Evolutionary conservation across 1,139 yeast genomes (phyloP).

Genomic region (Magnusiomyces sp.): DNA sequence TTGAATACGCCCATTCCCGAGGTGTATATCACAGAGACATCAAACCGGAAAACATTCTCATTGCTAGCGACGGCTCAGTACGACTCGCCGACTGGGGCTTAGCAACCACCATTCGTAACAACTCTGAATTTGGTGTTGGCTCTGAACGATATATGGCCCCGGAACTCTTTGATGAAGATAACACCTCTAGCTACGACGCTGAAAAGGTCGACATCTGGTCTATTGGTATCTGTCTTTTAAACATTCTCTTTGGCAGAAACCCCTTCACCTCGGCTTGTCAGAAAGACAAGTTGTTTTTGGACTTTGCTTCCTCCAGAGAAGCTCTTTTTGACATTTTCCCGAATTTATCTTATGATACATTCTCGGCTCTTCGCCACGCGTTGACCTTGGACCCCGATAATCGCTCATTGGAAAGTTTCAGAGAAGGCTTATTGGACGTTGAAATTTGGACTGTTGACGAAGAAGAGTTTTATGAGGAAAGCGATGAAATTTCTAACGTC

Average conservation of each 20-base stretch:
- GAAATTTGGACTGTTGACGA: conserved; percentile 79
- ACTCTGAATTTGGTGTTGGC: conserved; percentile 84
- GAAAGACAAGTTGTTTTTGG: conserved; percentile 76
- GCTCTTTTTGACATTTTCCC: conserved; percentile 89
- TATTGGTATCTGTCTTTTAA: conserved; percentile 75
- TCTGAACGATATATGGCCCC: conserved; percentile 98
- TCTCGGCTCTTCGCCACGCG: conserved; percentile 68
- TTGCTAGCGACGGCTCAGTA: conserved; percentile 58
- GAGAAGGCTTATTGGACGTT: conserved; percentile 49
- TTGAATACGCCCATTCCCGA: conserved; percentile 64
- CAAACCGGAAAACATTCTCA: conserved; percentile 81
- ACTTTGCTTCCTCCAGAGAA: conserved; percentile 82
- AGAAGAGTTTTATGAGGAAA: conserved; percentile 47
- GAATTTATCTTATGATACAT: conserved; percentile 78
- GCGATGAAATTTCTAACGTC: conserved; percentile 20
- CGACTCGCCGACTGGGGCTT: conserved; percentile 90
- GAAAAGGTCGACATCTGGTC: conserved; percentile 92
- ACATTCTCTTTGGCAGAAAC: conserved; percentile 80
- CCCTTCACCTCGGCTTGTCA: conserved; percentile 80
- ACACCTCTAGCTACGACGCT: conserved; percentile 64
- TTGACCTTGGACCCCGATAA: conserved; percentile 83
- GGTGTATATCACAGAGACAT: conserved; percentile 81
- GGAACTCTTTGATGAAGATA: conserved; percentile 50
- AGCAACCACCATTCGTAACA: conserved; percentile 58
- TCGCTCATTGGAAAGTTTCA: conserved; percentile 57